Evolutionary conservation across 805 yeast species (phyloP).

Genomic region (Nakazawaea molendinolei): DNA sequence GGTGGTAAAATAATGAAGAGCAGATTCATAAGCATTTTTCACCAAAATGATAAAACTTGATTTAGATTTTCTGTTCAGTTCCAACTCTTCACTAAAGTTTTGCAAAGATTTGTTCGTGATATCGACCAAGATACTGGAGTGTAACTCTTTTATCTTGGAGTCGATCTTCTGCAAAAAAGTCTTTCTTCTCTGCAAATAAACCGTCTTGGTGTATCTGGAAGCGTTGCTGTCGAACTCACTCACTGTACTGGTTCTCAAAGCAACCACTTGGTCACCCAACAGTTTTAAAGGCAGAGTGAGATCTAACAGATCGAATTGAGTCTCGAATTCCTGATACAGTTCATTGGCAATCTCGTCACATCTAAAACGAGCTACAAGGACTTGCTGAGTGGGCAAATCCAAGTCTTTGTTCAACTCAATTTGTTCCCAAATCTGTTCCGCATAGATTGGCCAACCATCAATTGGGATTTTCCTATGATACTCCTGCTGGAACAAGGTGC

Average conservation of each 20-base stretch:
- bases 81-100: constrained; percentile 22
- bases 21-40: constrained; percentile 16
- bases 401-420: constrained; percentile 89
- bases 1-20: constrained; percentile 22
- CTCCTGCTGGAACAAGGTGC: constrained; percentile 50
- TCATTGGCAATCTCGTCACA: constrained; percentile 79
- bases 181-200: constrained; percentile 57
- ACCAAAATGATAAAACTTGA: constrained; percentile 11
- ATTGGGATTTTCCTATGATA: constrained; percentile 86
- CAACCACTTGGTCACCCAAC: constrained; percentile 36
- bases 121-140: constrained; percentile 32
- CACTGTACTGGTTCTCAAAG: constrained; percentile 40
- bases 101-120: constrained; percentile 28
- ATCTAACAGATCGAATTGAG: constrained; percentile 24
- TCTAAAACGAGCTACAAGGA: constrained; percentile 86
- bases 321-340: constrained; percentile 39
- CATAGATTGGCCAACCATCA: constrained; percentile 94
- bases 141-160: constrained; percentile 35
- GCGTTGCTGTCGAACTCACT: constrained; percentile 63
- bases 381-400: constrained; percentile 95
- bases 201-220: constrained; percentile 60
- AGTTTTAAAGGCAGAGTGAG: constrained; percentile 21
- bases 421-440: constrained; percentile 89
- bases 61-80: constrained; percentile 18
- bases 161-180: constrained; percentile 45